Evolutionary conservation across 495 filamentous ascomycete genomes (phyloP).

Genomic region (Tuber brumale): DNA sequence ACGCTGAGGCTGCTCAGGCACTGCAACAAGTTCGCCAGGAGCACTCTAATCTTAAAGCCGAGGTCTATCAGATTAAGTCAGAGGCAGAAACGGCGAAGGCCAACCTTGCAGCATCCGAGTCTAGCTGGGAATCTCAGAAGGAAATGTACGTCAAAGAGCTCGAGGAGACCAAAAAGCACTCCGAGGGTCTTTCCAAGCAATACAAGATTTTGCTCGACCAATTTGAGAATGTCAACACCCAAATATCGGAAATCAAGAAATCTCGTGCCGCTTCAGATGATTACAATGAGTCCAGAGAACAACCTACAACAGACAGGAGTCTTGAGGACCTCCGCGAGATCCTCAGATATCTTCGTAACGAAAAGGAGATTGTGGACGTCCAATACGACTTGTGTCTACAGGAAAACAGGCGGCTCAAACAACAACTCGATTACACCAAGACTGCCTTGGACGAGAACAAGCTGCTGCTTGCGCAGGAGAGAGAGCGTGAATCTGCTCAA

Average conservation of each 20-base stretch:
- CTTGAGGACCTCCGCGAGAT: constrained; percentile 76
- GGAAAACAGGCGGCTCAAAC: constrained; percentile 76
- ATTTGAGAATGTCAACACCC: constrained; percentile 69
- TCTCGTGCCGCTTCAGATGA: constrained; percentile 56
- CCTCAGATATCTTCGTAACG: constrained; percentile 81
- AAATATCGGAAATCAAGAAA: constrained; percentile 70
- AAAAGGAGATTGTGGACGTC: constrained; percentile 96
- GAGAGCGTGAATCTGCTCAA: constrained; percentile 65
- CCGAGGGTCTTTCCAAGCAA: constrained; percentile 73
- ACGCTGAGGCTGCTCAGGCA: constrained; percentile 81
- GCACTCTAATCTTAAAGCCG: constrained; percentile 69
- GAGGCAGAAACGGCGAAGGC: constrained; percentile 75
- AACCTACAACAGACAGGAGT: constrained; percentile 45
- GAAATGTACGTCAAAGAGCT: constrained; percentile 78
- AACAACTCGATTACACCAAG: constrained; percentile 80
- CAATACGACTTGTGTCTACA: constrained; percentile 82
- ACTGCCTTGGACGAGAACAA: constrained; percentile 78
- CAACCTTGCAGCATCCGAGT: constrained; percentile 69
- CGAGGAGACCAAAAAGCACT: constrained; percentile 63
- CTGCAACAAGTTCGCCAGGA: constrained; percentile 71
- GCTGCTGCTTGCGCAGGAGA: constrained; percentile 81
- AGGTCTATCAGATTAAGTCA: constrained; percentile 61
- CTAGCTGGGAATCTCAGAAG: constrained; percentile 76
- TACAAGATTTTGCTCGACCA: constrained; percentile 85
- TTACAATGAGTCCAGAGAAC: constrained; percentile 44